A percentile compares a stretch with the other conserved stretches of the same genome.
Evolutionary conservation across 441 rosid genomes (phyloP).

Genomic region (Euphorbia celastroides): DNA sequence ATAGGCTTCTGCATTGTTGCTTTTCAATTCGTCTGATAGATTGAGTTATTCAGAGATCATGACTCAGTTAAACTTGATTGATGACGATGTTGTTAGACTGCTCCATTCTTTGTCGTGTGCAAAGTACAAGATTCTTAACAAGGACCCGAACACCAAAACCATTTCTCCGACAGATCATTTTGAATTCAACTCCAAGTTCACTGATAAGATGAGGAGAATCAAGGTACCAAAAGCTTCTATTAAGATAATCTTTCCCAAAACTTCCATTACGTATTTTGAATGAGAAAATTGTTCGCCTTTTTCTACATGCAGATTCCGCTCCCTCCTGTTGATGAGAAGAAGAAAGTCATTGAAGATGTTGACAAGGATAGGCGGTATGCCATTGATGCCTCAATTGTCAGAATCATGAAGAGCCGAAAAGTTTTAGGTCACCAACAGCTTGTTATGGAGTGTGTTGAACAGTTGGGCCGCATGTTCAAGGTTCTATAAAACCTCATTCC

Average conservation of each 20-base stretch:
- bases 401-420: constrained; percentile 94
- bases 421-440: constrained; percentile 88
- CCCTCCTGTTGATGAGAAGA: constrained; percentile 91
- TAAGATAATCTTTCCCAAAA: not conserved
- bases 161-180: constrained; percentile 64
- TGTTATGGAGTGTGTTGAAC: constrained; percentile 91
- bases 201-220: constrained; percentile 90
- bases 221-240: constrained; percentile 43
- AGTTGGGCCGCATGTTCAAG: constrained; percentile 94
- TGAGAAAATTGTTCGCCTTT: not conserved
- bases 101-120: constrained; percentile 95
- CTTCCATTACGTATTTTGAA: not conserved
- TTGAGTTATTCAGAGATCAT: constrained; percentile 82
- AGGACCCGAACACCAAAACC: constrained; percentile 75
- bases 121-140: constrained; percentile 81
- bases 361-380: constrained; percentile 90
- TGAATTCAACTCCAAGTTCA: constrained; percentile 83
- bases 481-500: constrained; percentile 24
- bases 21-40: constrained; percentile 73
- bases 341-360: constrained; percentile 88
- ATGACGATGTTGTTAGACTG: constrained; percentile 84
- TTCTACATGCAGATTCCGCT: constrained; percentile 65
- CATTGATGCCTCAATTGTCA: constrained; percentile 92
- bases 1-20: constrained; percentile 82
- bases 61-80: constrained; percentile 72